Evolutionary conservation across 202 grass and related monocot genomes (phyloP).

Genomic region (Schoenoplectus triqueter): DNA sequence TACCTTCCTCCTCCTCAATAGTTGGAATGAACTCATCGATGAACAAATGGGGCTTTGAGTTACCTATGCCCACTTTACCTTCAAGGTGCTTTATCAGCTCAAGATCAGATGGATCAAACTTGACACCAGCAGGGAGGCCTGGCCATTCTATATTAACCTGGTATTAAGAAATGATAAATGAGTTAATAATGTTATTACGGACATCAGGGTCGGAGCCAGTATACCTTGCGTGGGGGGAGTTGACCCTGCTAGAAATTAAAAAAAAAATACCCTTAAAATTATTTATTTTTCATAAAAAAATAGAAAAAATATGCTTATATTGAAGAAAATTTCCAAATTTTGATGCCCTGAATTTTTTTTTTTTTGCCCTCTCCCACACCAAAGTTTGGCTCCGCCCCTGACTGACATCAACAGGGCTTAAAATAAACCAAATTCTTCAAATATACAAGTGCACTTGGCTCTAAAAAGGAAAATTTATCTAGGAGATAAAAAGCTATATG

Average conservation of each 20-base stretch:
- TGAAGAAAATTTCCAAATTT: no score
- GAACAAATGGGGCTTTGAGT: conserved; percentile 58
- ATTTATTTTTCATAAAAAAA: no score
- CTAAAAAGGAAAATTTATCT: background rate
- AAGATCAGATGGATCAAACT: conserved; percentile 90
- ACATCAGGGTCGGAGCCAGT: no score
- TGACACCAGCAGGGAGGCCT: conserved; percentile 82
- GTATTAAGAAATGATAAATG: conserved; percentile 12
- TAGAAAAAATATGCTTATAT: no score
- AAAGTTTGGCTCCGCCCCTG: no score
- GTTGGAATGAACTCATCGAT: conserved; percentile 96
- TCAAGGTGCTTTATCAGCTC: conserved; percentile 85
- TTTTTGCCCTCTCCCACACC: no score
- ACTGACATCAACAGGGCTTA: background rate
- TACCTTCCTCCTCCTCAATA: conserved; percentile 66
- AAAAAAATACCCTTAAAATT: no score
- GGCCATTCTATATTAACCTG: conserved; percentile 79
- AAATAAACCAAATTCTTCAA: background rate
- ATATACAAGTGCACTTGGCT: background rate
- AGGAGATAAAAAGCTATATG: background rate
- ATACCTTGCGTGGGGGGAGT: no score
- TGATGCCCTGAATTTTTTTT: no score
- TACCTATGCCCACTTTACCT: conserved; percentile 59
- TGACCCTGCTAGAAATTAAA: no score
- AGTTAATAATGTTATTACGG: background rate